Evolutionary conservation across 805 yeast genomes (phyloP), one percentile per base, ranked within the genome.

Genomic region (Hanseniaspora meyeri): DNA sequence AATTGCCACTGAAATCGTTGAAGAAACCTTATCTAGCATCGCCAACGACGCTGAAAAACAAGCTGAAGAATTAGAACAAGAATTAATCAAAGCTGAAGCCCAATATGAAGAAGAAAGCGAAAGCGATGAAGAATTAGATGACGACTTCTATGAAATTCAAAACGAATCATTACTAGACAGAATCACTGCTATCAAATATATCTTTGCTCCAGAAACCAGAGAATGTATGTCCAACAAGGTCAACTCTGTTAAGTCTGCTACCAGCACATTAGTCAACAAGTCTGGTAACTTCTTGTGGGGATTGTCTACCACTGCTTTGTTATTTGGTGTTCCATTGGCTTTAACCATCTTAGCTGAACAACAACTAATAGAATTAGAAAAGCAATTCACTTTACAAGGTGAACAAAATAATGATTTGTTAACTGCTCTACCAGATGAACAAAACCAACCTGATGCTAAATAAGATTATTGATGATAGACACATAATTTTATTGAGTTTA

Each of bases 281-380:
- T 75, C 86, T 59, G 96, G 96, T 59, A 77, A 78, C 63, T 74
- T 85, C 42, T 76, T 90, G 62, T 93, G 97, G 97, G 78, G 85
- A 59, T 61, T 87, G 57, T 82, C 96, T 12, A 83, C 97, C 12
- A 79, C 93, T 43, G 82, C 87, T 43, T 74, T 93, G 64, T 78
- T 93, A 60, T 75, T 93, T 64, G 97, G 96, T 68, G 95, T 89
- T 49, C 99, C 99, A 61, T 77, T 87, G 64, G 83, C 96, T 9
- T 76, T 93, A 64, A 84, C 96, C 54, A 86, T 93, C 64, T 77
- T 93, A 65, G 82, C 89, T 59, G 97, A 91, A 74, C 95, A 89
- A 68, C 97, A 91, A 75, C 79, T 90, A 69, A 81, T 83, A 68
- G 97, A 90, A 74, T 79, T 87, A 83, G 97, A 90, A 76, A 88